Evolutionary conservation across 2,329 filamentous ascomycete species (phyloP).

Genomic region (Nemania sp.): DNA sequence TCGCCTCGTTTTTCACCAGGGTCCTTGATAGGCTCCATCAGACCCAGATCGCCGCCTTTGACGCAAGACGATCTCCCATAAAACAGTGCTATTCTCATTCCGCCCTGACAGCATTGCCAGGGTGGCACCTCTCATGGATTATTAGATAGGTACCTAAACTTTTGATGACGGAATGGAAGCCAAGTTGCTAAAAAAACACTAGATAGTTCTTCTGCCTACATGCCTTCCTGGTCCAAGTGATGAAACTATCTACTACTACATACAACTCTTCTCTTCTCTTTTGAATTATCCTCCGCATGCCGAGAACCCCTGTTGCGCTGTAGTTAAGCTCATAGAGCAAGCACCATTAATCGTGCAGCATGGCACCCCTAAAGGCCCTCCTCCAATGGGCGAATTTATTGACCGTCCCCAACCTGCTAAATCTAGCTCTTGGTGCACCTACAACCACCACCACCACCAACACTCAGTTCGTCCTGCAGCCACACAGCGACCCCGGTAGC

Average conservation of each 20-base stretch:
- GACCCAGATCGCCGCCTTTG: conserved; percentile 16
- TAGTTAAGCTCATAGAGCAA: conserved; percentile 35
- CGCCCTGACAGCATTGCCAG: conserved; percentile 23
- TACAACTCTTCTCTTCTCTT: background rate
- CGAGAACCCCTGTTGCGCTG: conserved; percentile 5
- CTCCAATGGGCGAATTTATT: conserved; percentile 43
- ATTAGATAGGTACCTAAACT: background rate
- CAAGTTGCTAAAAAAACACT: background rate
- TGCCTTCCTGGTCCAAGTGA: too few species aligned
- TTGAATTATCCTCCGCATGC: conserved; percentile 8
- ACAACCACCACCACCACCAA: conserved; percentile 31
- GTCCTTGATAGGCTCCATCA: conserved; percentile 16
- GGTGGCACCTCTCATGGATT: conserved; percentile 10
- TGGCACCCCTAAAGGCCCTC: conserved; percentile 42
- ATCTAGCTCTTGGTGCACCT: conserved; percentile 46
- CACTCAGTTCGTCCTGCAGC: conserved; percentile 47
- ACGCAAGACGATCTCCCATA: conserved; percentile 19
- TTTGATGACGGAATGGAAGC: conserved; percentile 27
- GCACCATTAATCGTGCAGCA: conserved; percentile 39
- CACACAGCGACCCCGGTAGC: conserved; percentile 37
- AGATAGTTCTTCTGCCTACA: background rate
- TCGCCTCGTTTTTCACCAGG: conserved; percentile 15
- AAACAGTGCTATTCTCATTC: conserved; percentile 11
- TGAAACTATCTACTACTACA: too few species aligned
- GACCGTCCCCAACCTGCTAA: conserved; percentile 45